Evolutionary conservation across 2,329 filamentous ascomycete species (phyloP), one percentile per base, ranked within the genome.

Genomic region (Elsinoe fawcettii): DNA sequence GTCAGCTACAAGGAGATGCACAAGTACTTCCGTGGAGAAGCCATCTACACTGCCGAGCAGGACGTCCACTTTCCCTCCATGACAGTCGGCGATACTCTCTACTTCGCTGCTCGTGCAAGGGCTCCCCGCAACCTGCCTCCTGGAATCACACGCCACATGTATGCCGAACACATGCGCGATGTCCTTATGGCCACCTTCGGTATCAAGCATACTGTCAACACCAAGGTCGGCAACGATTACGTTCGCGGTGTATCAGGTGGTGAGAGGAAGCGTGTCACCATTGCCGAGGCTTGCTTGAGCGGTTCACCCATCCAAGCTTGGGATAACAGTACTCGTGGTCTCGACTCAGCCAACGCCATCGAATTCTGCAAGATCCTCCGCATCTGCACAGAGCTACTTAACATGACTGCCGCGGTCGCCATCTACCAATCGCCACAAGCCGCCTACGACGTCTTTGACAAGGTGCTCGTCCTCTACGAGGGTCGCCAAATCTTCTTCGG

Each of bases 21-120:
- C 72, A 82, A 81, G 9, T 77, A 81, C 60, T 90, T 92, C 73
- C 84, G 87, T 25, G 89, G 89, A 62, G 89, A 95, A 72, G 87
- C 87, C 60, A 91, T 93, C 69, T 93, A 93, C 73, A 91, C 87
- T 0, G 87, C 87, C 59, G 88, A 93, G 70, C 85, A 88, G 34
- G 90, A 95, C 67, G 85, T 87, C 3, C 87, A 91, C 71, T 91
- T 91, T 66, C 86, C 87, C 11, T 81, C 85, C 73, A 73, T 93
- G 64, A 84, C 81, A 1, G 88, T 92, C 43, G 87, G 87, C 54
- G 86, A 92, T 65, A 93, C 88, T 1, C 77, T 92, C 47, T 85
- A 82, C 56, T 92, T 92, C 61, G 88, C 88, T 16, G 87, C 88
- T 3, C 77, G 81, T 16, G 86, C 87, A 5, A 79, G 86, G 57